These are phyloP conservation scores for Skeletonema grethae DNA, from an alignment of 108 stramenopile genomes.

Conservation along the genomic window DNA sequence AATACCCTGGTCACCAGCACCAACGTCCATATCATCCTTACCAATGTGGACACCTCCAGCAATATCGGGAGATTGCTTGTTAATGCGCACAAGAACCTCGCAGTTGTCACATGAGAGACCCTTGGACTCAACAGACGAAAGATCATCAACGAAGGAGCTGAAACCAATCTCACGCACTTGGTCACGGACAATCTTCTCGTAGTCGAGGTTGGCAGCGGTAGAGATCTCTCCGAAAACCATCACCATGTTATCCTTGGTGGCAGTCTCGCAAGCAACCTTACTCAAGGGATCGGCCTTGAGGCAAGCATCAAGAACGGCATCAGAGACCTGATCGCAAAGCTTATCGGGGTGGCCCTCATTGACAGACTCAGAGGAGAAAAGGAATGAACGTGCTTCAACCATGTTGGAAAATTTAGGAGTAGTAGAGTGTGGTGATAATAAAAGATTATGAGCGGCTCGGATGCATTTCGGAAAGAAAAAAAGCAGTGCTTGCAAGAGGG, in stretches of 20 bases:
- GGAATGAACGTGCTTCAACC: constrained; percentile 81
- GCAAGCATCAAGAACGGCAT: constrained; percentile 97
- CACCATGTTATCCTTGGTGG: constrained; percentile 99
- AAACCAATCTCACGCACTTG: constrained; percentile 97
- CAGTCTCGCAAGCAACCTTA: constrained; percentile 98
- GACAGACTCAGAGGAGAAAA: constrained; percentile 93
- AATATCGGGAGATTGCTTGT: constrained; percentile 98
- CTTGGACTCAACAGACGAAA: constrained; percentile 85
- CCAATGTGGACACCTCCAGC: constrained; percentile 95
- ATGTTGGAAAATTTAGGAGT: constrained; percentile 25
- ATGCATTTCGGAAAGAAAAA: background rate
- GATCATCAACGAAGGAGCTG: constrained; percentile 84
- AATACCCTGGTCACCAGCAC: constrained; percentile 98
- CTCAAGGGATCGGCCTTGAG: constrained; percentile 92
- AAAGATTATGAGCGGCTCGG: background rate
- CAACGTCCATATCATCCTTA: constrained; percentile 92
- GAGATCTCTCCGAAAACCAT: constrained; percentile 99
- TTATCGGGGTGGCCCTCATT: constrained; percentile 99
- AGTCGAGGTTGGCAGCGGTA: constrained; percentile 95
- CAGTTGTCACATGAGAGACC: constrained; percentile 94
- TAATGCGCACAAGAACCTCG: constrained; percentile 96
- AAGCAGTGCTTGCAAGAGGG: background rate
- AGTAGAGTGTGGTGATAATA: background rate
- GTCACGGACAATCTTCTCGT: constrained; percentile 96
- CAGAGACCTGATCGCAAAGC: constrained; percentile 94